These are phyloP conservation scores for Aureobasidium sp. DNA, from an alignment of 2,329 filamentous ascomycete genomes.

Conservation along the genomic window DNA sequence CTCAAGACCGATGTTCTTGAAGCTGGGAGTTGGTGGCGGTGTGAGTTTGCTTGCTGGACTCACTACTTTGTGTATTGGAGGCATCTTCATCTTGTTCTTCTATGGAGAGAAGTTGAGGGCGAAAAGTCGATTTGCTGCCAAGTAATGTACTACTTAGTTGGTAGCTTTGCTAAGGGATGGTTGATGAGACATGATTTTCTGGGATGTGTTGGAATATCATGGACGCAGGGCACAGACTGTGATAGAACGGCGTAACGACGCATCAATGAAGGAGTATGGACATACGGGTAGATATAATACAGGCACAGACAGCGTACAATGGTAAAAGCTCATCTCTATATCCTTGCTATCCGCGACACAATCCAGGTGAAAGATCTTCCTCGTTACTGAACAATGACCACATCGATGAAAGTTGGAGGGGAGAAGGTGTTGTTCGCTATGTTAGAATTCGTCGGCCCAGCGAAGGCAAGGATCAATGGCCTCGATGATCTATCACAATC, in stretches of 20 bases:
- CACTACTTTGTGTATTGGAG: slow-evolving; percentile 27
- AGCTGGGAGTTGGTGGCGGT: slow-evolving; percentile 51
- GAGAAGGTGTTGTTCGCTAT: no score
- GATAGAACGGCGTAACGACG: neutral
- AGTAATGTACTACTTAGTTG: neutral
- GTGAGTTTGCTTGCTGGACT: slow-evolving; percentile 46
- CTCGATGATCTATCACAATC: neutral
- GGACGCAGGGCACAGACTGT: neutral
- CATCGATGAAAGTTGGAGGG: no score
- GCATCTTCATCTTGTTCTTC: slow-evolving; percentile 50
- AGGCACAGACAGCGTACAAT: neutral
- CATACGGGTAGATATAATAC: neutral
- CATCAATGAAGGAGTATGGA: neutral
- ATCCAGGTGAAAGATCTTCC: no score
- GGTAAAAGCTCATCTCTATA: neutral
- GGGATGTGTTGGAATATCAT: neutral
- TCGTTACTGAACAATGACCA: no score
- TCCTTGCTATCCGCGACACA: neutral
- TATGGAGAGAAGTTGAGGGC: slow-evolving; percentile 46
- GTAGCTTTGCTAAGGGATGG: no score
- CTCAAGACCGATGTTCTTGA: slow-evolving; percentile 49
- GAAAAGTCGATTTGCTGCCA: slow-evolving; percentile 16
- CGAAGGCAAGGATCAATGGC: no score
- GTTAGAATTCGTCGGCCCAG: no score
- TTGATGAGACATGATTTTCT: neutral